These are phyloP conservation scores for Lagenaria siceraria DNA, from an alignment of 306 rosid genomes.

Conservation along the genomic window DNA sequence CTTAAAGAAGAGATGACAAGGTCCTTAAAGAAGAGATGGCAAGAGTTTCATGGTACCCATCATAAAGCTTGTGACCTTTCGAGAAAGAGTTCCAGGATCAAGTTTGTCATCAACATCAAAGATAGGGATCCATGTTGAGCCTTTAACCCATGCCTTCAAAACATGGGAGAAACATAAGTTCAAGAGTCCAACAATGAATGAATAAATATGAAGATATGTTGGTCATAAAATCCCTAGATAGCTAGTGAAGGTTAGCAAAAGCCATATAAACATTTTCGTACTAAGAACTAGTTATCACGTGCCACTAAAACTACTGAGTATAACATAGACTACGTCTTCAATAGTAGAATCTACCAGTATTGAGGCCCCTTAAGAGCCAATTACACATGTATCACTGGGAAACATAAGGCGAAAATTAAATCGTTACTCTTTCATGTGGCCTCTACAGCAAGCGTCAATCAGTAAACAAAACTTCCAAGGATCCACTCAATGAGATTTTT, in stretches of 20 bases:
- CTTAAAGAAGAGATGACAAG: conserved; percentile 4
- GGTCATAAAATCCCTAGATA: neutral
- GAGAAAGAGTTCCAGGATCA: conserved; percentile 53
- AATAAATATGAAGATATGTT: neutral
- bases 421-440: neutral
- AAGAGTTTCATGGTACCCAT: conserved; percentile 50
- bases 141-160: conserved; percentile 82
- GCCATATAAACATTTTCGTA: neutral
- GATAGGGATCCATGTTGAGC: conserved; percentile 83
- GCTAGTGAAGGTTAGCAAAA: neutral
- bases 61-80: conserved; percentile 49
- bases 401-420: neutral
- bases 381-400: neutral
- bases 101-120: conserved; percentile 47
- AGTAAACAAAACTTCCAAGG: neutral
- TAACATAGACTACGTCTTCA: neutral
- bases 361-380: neutral
- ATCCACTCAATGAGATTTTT: neutral
- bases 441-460: neutral
- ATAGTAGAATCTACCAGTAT: neutral
- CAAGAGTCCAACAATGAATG: conserved; percentile 2
- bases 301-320: neutral
- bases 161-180: neutral
- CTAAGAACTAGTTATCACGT: neutral
- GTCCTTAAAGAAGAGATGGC: conserved; percentile 6